phyloP scores from a whole-genome alignment of 495 filamentous ascomycete genomes.

The Xylaria nigripes region DNA sequence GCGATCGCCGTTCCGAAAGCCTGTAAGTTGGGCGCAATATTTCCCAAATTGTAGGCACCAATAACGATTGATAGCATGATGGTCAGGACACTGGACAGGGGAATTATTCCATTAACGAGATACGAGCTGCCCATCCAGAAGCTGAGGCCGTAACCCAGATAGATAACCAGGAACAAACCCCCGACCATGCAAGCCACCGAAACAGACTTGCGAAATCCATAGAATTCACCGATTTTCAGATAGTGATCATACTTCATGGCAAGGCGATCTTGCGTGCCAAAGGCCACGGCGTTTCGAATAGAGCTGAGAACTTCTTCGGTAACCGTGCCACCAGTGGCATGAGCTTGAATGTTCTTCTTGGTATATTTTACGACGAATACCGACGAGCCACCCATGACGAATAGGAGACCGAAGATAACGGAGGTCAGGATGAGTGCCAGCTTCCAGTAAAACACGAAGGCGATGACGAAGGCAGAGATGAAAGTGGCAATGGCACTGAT shows the following conservation, averaged over 20 bases:
- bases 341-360: constrained; percentile 65
- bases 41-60: constrained; percentile 83
- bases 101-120: constrained; percentile 57
- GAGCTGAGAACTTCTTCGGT: constrained; percentile 94
- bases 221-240: constrained; percentile 62
- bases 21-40: constrained; percentile 76
- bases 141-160: constrained; percentile 80
- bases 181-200: constrained; percentile 69
- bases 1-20: constrained; percentile 76
- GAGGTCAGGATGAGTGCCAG: constrained; percentile 75
- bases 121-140: constrained; percentile 93
- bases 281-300: constrained; percentile 86
- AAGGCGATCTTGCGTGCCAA: constrained; percentile 83
- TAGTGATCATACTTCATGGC: constrained; percentile 74
- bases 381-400: constrained; percentile 65
- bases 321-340: constrained; percentile 76
- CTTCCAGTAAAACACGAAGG: constrained; percentile 78
- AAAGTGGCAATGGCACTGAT: constrained; percentile 70
- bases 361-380: constrained; percentile 70
- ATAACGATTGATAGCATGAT: constrained; percentile 87
- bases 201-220: constrained; percentile 66
- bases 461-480: constrained; percentile 80
- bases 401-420: constrained; percentile 62
- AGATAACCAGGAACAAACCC: constrained; percentile 73
- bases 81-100: constrained; percentile 53